Conservation (phyloP, 2,329 filamentous ascomycete species). For the Cladophialophora yegresii region DNA sequence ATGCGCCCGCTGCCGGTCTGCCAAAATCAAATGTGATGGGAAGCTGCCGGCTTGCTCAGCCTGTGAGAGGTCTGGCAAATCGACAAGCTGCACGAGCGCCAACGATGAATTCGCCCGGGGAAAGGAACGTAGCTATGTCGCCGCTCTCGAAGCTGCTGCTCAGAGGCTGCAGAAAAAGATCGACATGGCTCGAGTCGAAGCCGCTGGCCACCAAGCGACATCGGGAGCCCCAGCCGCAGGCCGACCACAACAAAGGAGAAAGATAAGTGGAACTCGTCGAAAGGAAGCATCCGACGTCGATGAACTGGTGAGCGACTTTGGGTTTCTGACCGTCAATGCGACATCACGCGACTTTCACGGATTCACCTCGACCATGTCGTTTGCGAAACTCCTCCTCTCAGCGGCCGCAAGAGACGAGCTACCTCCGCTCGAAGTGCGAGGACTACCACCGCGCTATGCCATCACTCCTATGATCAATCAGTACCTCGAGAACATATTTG, state of each 20-base stretch:
- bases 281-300: constrained; percentile 85
- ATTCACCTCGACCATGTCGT: constrained; percentile 85
- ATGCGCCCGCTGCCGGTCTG: constrained; percentile 79
- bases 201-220: constrained; percentile 57
- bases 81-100: constrained; percentile 84
- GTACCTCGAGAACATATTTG: constrained; percentile 80
- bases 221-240: constrained; percentile 36
- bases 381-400: constrained; percentile 83
- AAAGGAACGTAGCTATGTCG: constrained; percentile 95
- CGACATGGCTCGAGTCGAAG: constrained; percentile 43
- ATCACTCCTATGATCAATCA: constrained; percentile 73
- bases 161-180: constrained; percentile 84
- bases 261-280: constrained; percentile 47
- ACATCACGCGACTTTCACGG: constrained; percentile 92
- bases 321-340: constrained; percentile 90
- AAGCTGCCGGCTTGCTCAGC: constrained; percentile 94
- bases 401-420: constrained; percentile 74
- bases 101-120: constrained; percentile 95
- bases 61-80: constrained; percentile 86
- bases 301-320: constrained; percentile 89
- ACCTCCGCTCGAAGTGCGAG: constrained; percentile 60
- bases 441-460: constrained; percentile 70
- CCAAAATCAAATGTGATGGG: constrained; percentile 97
- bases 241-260: constrained; percentile 38
- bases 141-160: constrained; percentile 86